Evolutionary conservation across 2,329 filamentous ascomycete species (phyloP), one percentile per base, ranked within the genome.

Genomic region (Teratosphaeria pseudoeucalypti): DNA sequence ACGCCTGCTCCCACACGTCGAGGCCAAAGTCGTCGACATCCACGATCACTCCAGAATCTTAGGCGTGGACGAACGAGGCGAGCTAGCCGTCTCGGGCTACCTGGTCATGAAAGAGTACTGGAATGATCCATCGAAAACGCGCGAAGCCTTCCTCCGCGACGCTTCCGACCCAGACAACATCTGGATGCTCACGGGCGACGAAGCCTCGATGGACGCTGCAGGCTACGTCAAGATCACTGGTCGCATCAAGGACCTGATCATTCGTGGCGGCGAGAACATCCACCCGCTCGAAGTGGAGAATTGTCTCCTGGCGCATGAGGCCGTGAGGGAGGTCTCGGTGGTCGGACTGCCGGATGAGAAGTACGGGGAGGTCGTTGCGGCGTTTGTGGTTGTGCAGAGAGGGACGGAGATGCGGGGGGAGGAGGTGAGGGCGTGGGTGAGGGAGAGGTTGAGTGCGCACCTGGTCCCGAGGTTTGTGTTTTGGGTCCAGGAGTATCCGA

Each of bases 141-240:
- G 77, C 0, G 87, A 89, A 69, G 90, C 87, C 5, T 79, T 87
- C 69, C 78, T 86, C 23, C 71, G 76, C 1, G 81, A 83, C 57
- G 74, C 81, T 10, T 73, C 80, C 0, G 81, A 83, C 9, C 81
- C 79, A 34, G 79, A 80, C 6, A 82, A 80, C 54, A 70, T 87
- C 19, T 97, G 92, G 92, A 94, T 97, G 88, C 80, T 86, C 74
- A 95, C 88, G 0, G 94, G 94, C 23, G 94, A 99, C 69, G 92
- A 97, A 77, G 94, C 91, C 1, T 77, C 79, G 57, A 95, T 97
- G 82, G 90, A 95, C 62, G 79, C 75, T 4, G 81, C 91, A 32
- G 94, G 92, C 2, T 97, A 91, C 71, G 83, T 96, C 2, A 82
- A 83, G 66, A 96, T 97, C 69, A 96, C 91, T 0, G 90, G 92